phyloP scores from a whole-genome alignment of 768 basidiomycete genomes.

The Russula ochroleuca region DNA sequence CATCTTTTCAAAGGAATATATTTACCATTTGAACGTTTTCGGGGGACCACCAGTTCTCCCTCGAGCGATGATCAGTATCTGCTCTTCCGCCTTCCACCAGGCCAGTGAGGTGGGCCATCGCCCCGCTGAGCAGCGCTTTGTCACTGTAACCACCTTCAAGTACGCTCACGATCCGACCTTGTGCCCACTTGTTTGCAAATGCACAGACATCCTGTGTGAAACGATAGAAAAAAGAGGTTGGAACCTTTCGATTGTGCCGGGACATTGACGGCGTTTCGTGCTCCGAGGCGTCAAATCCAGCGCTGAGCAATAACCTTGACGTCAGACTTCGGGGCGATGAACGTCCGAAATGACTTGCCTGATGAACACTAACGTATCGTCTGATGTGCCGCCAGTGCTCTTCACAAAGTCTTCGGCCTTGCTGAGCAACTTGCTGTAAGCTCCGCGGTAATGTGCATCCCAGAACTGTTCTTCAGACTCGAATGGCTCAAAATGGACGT shows the following conservation, averaged over 20 bases:
- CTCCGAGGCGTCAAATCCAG: slow-evolving; percentile 92
- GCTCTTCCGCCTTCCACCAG: slow-evolving; percentile 39
- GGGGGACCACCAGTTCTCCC: slow-evolving; percentile 33
- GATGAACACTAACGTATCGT: slow-evolving; percentile 80
- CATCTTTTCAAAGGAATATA: too few species aligned
- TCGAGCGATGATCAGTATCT: background rate
- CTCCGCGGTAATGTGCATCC: slow-evolving; percentile 61
- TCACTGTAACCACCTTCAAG: slow-evolving; percentile 97
- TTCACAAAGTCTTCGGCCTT: slow-evolving; percentile 70
- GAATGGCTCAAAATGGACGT: slow-evolving; percentile 78
- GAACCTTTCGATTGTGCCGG: slow-evolving; percentile 85
- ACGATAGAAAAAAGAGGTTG: slow-evolving; percentile 76
- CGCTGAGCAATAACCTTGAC: slow-evolving; percentile 42
- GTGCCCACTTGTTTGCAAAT: slow-evolving; percentile 61
- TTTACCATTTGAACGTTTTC: slow-evolving; percentile 24
- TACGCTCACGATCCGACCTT: slow-evolving; percentile 75
- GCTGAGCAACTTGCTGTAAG: slow-evolving; percentile 56
- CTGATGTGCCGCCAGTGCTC: slow-evolving; percentile 55
- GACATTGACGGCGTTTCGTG: slow-evolving; percentile 92
- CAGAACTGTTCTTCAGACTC: slow-evolving; percentile 70
- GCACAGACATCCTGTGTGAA: slow-evolving; percentile 69
- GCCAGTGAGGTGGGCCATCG: slow-evolving; percentile 77
- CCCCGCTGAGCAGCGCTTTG: slow-evolving; percentile 76
- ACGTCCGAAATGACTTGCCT: slow-evolving; percentile 49
- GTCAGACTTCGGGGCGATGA: slow-evolving; percentile 5